These are phyloP conservation scores for Pythium phragmiticola DNA, from an alignment of 352 stramenopile genomes.

Conservation along the genomic window DNA sequence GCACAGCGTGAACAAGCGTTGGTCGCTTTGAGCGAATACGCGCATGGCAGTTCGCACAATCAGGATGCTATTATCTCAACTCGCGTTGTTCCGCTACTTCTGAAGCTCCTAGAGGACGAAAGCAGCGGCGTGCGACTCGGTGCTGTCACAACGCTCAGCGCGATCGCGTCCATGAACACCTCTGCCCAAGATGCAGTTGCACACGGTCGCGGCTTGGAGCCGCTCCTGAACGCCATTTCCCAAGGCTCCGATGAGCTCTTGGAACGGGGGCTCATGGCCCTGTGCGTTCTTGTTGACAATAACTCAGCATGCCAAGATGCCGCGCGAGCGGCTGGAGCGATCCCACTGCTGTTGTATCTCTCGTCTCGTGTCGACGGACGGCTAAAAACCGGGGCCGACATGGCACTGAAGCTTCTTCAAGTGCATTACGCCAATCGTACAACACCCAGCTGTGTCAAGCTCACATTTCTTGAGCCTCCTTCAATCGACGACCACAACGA, in stretches of 20 bases:
- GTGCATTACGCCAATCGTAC: background rate
- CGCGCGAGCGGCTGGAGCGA: background rate
- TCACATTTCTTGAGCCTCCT: too few species aligned
- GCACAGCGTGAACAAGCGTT: background rate
- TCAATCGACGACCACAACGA: too few species aligned
- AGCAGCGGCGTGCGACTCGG: background rate
- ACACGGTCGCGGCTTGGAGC: background rate
- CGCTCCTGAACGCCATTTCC: background rate
- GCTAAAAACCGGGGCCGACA: background rate
- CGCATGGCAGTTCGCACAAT: background rate
- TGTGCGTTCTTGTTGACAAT: background rate
- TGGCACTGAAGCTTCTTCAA: slow-evolving; percentile 1
- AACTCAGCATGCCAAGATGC: background rate
- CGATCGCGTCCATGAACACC: background rate
- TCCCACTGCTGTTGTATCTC: background rate
- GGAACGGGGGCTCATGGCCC: background rate
- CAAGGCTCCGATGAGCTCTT: background rate
- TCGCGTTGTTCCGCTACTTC: background rate
- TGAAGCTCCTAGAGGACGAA: background rate
- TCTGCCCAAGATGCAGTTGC: background rate
- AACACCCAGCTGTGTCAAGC: too few species aligned
- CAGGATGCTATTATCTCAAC: background rate
- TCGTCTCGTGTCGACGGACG: background rate
- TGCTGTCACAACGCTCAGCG: background rate
- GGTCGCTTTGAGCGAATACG: background rate